Evolutionary conservation across 2,329 filamentous ascomycete species (phyloP), one percentile per base, ranked within the genome.

Genomic region (Coniella lustricola): DNA sequence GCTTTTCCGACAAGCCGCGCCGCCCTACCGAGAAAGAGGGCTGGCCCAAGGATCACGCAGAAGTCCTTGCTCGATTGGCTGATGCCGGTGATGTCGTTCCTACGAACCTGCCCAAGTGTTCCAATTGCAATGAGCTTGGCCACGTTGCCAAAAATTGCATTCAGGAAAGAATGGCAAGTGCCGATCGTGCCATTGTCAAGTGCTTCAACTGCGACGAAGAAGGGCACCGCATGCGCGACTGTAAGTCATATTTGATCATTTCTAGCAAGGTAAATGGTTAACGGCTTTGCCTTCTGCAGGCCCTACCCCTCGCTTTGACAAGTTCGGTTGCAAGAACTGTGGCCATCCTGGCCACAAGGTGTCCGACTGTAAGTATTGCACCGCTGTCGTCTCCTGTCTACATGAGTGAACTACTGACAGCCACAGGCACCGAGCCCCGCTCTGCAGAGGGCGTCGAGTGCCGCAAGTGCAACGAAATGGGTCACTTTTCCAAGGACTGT

Each of bases 141-240:
- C 85, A 89, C 53, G 71, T 67, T 22, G 57, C 68, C n/a, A 82
- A 79, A 64, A 60, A 65, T 44, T 89, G 85, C 60, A 70, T 74
- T 3, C 62, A 81, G 59, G 82, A 85, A 54, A 73, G 70, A 54
- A 52, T 62, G 0, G 79, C 82, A 59, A 14, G 1, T 17, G 65
- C 60, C 20, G 60, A 64, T 2, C 66, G 74, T 35, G 58, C 64
- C 13, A 65, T 68, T 17, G 74, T 85, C 42, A 71, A 70, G 40
- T 89, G 85, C 62, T 76, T 70, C 67, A 84, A 87, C 66, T 88
- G 85, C 55, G 67, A 74, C 3, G 71, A 74, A 34, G 65, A 71
- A 21, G 84, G 83, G 9, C 84, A 88, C 58, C 82, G 84, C 50
- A 67, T 82, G 44, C 80, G 84, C 44, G 83, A 89, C 56, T 89